Conservation (phyloP, 75 land plant genomes). For the Selaginella moellendorffii region DNA sequence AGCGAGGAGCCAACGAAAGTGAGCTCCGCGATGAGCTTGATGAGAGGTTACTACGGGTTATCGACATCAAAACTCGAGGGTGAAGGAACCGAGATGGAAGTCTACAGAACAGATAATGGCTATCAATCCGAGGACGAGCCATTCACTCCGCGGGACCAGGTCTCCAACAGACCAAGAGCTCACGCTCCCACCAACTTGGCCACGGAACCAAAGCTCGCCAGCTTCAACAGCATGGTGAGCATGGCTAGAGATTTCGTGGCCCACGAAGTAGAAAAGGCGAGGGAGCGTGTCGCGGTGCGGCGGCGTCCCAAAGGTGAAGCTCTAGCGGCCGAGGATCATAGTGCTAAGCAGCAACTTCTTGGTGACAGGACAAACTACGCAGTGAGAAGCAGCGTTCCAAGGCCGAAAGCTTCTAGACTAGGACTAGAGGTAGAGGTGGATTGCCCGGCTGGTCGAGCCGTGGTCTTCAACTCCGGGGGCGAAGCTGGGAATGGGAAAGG, state of each 20-base stretch:
- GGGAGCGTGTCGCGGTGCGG: conserved; percentile 11
- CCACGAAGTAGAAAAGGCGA: conserved; percentile 10
- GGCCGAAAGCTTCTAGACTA: background rate
- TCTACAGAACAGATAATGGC: conserved; percentile 11
- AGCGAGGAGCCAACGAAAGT: conserved; percentile 11
- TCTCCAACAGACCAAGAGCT: background rate
- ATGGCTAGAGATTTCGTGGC: conserved; percentile 1
- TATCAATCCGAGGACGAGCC: conserved; percentile 16
- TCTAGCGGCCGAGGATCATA: background rate
- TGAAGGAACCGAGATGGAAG: conserved; percentile 18
- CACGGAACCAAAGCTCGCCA: too few relatives aligned
- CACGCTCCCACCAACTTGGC: background rate
- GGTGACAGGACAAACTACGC: conserved; percentile 1
- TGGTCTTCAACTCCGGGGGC: background rate
- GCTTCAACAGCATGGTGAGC: background rate
- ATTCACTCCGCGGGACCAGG: conserved; percentile 10
- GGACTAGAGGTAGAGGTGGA: background rate
- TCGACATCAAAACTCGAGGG: background rate
- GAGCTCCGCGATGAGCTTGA: conserved; percentile 16
- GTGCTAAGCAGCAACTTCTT: conserved; percentile 3
- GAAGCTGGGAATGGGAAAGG: background rate
- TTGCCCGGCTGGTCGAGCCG: background rate
- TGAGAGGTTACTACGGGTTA: conserved; percentile 23
- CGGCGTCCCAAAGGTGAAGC: conserved; percentile 17
- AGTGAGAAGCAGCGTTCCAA: background rate